A percentile compares a stretch with the other conserved stretches of the same genome.
These are phyloP conservation scores for Fusarium redolens DNA, from an alignment of 2,329 filamentous ascomycete genomes.

Conservation along the genomic window DNA sequence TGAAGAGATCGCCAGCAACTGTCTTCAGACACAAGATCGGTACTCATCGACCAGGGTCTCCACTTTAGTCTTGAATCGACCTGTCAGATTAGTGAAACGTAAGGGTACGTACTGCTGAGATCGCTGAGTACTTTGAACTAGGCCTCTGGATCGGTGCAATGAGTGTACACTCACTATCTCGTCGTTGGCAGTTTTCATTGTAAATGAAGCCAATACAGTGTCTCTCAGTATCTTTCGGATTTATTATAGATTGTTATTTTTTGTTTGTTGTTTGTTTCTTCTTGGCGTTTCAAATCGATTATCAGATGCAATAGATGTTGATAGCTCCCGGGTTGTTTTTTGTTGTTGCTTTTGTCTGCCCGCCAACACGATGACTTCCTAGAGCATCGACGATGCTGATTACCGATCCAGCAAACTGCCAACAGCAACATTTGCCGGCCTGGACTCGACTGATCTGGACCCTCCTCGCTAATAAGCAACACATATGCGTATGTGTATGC, in stretches of 20 bases:
- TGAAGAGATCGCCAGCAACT: constrained; percentile 39
- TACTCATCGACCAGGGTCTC: constrained; percentile 22
- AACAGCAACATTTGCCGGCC: background rate
- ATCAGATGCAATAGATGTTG: background rate
- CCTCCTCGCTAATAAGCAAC: background rate
- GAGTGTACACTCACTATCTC: background rate
- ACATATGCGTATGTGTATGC: background rate
- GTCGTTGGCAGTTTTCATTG: background rate
- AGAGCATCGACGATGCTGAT: constrained; percentile 1
- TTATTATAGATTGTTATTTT: background rate
- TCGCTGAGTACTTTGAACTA: constrained; percentile 11
- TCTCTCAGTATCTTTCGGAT: background rate
- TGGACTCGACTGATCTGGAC: constrained; percentile 1
- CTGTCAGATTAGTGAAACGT: constrained; percentile 16
- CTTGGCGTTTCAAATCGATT: background rate
- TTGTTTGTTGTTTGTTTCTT: background rate
- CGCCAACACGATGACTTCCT: background rate
- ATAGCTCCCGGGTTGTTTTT: constrained; percentile 7
- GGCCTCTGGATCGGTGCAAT: constrained; percentile 27
- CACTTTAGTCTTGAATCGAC: constrained; percentile 1
- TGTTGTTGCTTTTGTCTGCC: background rate
- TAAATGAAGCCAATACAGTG: background rate
- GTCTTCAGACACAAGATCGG: constrained; percentile 38
- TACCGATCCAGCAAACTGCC: background rate
- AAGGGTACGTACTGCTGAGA: constrained; percentile 5